Percentiles rank a stretch among this genome's conserved stretches.
These are phyloP conservation scores for Trichoderma gracile DNA, from an alignment of 2,329 filamentous ascomycete genomes.

Conservation along the genomic window DNA sequence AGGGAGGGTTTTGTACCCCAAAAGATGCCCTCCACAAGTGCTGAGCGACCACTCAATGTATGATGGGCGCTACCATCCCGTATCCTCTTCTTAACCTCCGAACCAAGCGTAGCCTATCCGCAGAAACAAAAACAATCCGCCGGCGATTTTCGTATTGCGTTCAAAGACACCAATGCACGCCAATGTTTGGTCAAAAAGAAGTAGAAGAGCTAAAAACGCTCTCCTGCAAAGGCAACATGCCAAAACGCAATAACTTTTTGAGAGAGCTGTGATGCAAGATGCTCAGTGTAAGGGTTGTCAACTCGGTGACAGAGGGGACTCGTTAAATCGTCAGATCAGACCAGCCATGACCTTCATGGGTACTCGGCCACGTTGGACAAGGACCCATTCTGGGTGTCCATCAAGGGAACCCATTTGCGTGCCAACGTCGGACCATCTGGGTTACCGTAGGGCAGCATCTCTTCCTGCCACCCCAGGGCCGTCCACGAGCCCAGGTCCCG, in stretches of 20 bases:
- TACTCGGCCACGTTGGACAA: conserved; percentile 37
- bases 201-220: background rate
- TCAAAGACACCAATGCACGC: conserved; percentile 17
- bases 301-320: conserved; percentile 27
- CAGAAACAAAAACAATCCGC: conserved; percentile 17
- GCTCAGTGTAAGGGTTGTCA: conserved; percentile 27
- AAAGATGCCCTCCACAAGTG: background rate
- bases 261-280: conserved; percentile 29
- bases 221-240: conserved; percentile 13
- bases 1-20: background rate
- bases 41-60: background rate
- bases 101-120: conserved; percentile 7
- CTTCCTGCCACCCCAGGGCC: conserved; percentile 53
- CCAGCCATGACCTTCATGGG: conserved; percentile 32
- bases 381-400: conserved; percentile 30
- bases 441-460: conserved; percentile 41
- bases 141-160: conserved; percentile 10
- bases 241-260: conserved; percentile 25
- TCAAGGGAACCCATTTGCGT: conserved; percentile 48
- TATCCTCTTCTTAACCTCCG: background rate
- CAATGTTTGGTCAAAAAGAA: conserved; percentile 11
- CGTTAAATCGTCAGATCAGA: conserved; percentile 29
- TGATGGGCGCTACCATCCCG: background rate
- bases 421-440: conserved; percentile 46
- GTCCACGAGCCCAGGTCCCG: conserved; percentile 48